These are phyloP conservation scores for Ophiostoma australiae DNA, from an alignment of 2,329 filamentous ascomycete genomes.

Conservation along the genomic window DNA sequence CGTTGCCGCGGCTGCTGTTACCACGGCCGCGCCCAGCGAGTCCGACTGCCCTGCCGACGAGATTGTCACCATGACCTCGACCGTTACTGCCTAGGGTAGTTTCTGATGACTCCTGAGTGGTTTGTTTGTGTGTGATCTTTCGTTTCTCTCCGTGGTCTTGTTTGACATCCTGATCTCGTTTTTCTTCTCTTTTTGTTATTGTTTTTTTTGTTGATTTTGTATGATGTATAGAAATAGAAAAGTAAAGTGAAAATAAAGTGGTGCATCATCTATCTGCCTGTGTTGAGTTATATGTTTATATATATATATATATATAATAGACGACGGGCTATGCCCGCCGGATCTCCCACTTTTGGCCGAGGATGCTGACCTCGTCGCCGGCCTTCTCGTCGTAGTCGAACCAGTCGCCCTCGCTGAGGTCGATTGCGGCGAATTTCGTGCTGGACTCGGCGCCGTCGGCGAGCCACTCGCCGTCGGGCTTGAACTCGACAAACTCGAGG, in stretches of 20 bases:
- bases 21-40: constrained; percentile 18
- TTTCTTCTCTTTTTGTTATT: not conserved
- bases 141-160: not conserved
- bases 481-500: constrained; percentile 86
- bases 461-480: constrained; percentile 89
- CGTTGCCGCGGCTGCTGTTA: constrained; percentile 12
- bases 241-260: not conserved
- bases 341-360: constrained; percentile 83
- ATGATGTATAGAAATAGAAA: not conserved
- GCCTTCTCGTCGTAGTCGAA: constrained; percentile 97
- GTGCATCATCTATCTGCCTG: not conserved
- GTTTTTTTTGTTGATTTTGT: not conserved
- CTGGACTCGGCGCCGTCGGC: constrained; percentile 74
- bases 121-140: too few relatives aligned
- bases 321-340: constrained; percentile 52
- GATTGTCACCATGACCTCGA: constrained; percentile 24
- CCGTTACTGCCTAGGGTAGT: constrained; percentile 18
- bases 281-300: not conserved
- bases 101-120: not conserved
- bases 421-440: constrained; percentile 76
- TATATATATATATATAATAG: not conserved
- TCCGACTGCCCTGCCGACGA: constrained; percentile 23
- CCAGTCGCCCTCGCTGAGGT: constrained; percentile 88
- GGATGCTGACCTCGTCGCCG: constrained; percentile 85
- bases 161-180: not conserved